These are phyloP conservation scores for Pythium plurisporium DNA, from an alignment of 352 stramenopile genomes.

Conservation along the genomic window DNA sequence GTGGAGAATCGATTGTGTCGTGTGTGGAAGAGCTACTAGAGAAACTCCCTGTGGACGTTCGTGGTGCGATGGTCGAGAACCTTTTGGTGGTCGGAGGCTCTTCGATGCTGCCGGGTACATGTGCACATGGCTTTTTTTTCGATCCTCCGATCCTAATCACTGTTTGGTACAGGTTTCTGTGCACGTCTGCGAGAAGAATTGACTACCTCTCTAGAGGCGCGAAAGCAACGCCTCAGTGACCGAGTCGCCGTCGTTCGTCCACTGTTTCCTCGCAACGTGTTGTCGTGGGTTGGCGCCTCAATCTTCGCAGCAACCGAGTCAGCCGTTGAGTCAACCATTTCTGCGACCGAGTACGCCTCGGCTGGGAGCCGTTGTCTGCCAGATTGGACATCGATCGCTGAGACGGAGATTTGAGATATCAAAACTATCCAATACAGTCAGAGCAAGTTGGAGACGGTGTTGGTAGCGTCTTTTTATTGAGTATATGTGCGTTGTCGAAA, in stretches of 20 bases:
- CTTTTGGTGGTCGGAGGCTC: constrained; percentile 70
- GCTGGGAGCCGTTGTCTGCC: constrained; percentile 27
- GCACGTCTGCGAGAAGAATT: constrained; percentile 50
- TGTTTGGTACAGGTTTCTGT: constrained; percentile 36
- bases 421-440: not conserved
- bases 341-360: constrained; percentile 42
- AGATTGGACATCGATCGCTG: constrained; percentile 69
- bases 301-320: constrained; percentile 67
- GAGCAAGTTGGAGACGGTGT: not conserved
- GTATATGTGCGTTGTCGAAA: no score
- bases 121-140: not conserved
- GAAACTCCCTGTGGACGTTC: constrained; percentile 61
- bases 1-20: constrained; percentile 49
- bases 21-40: constrained; percentile 49
- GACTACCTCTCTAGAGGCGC: constrained; percentile 25
- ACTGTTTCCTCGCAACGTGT: constrained; percentile 68
- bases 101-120: constrained; percentile 68
- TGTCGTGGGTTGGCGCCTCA: constrained; percentile 73
- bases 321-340: constrained; percentile 39
- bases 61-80: constrained; percentile 61
- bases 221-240: constrained; percentile 42
- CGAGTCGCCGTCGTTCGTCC: constrained; percentile 35
- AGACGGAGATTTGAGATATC: constrained; percentile 27
- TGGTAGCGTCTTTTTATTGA: not conserved
- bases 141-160: not conserved